phyloP scores from a whole-genome alignment of 306 rosid genomes.

The Cotoneaster glaucophyllus region DNA sequence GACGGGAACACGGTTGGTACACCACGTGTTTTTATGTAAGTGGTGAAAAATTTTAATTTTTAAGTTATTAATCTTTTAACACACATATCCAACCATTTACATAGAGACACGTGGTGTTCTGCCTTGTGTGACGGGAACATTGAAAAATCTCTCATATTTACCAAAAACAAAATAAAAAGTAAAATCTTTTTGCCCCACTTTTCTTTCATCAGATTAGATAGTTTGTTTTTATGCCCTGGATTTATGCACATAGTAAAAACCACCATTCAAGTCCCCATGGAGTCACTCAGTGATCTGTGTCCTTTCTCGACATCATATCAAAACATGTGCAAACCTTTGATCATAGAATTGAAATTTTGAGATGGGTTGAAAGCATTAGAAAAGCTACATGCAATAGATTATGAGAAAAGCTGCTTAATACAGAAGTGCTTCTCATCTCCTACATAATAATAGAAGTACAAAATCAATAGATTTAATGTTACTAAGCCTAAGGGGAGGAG shows the following conservation, averaged over 20 bases:
- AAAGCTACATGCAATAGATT: not conserved
- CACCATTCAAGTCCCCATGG: not conserved
- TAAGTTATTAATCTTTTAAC: too few species aligned
- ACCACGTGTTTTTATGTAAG: too few species aligned
- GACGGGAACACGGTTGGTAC: too few species aligned
- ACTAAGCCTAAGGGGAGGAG: conserved; percentile 37
- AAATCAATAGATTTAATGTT: not conserved
- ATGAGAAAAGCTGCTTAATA: not conserved
- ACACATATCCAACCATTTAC: too few species aligned
- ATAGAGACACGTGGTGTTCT: too few species aligned
- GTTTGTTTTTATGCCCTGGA: not conserved
- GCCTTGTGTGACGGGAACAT: too few species aligned
- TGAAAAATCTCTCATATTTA: too few species aligned
- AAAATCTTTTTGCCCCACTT: conserved; percentile 1
- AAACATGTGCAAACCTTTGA: not conserved
- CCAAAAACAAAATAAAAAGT: not conserved
- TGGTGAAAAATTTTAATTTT: too few species aligned
- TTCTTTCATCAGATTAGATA: not conserved
- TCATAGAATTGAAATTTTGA: not conserved
- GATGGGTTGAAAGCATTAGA: not conserved
- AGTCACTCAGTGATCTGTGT: not conserved
- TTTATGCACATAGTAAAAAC: not conserved
- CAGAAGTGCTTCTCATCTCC: not conserved
- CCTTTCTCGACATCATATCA: not conserved
- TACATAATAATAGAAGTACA: not conserved